Evolutionary conservation across 192 early-diverging fungal genomes (phyloP).

Genomic region (Mortierella claussenii): DNA sequence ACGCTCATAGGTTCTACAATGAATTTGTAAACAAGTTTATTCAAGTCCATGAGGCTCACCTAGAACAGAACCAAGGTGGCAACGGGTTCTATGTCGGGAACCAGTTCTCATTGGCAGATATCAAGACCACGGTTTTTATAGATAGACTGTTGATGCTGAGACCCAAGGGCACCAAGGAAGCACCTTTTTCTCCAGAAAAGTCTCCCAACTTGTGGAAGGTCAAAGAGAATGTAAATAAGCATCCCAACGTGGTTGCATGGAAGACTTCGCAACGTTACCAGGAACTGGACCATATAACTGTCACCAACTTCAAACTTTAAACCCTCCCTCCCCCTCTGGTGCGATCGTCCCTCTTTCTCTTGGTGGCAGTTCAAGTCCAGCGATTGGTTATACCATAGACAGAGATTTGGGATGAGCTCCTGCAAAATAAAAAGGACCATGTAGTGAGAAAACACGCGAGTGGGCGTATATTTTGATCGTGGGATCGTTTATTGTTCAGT

Average conservation of each 20-base stretch:
- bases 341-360: too few species aligned
- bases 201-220: slow-evolving; percentile 47
- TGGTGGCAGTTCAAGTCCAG: too few species aligned
- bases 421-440: too few species aligned
- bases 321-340: too few species aligned
- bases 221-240: slow-evolving; percentile 19
- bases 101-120: slow-evolving; percentile 55
- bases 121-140: slow-evolving; percentile 28
- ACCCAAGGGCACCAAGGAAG: too few species aligned
- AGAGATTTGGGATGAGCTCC: too few species aligned
- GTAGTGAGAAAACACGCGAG: too few species aligned
- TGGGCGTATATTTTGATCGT: too few species aligned
- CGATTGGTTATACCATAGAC: too few species aligned
- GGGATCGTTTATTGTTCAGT: too few species aligned
- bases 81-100: slow-evolving; percentile 65
- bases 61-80: slow-evolving; percentile 63
- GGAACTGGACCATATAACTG: too few species aligned
- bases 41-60: slow-evolving; percentile 50
- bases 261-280: slow-evolving; percentile 15
- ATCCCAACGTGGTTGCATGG: slow-evolving; percentile 13
- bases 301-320: too few species aligned
- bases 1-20: slow-evolving; percentile 15
- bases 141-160: slow-evolving; percentile 17
- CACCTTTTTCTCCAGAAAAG: slow-evolving; percentile 15
- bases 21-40: slow-evolving; percentile 18